Base-by-base conservation (phyloP, 2,329 filamentous ascomycete species). In the Akanthomyces dipterigenus region DNA sequence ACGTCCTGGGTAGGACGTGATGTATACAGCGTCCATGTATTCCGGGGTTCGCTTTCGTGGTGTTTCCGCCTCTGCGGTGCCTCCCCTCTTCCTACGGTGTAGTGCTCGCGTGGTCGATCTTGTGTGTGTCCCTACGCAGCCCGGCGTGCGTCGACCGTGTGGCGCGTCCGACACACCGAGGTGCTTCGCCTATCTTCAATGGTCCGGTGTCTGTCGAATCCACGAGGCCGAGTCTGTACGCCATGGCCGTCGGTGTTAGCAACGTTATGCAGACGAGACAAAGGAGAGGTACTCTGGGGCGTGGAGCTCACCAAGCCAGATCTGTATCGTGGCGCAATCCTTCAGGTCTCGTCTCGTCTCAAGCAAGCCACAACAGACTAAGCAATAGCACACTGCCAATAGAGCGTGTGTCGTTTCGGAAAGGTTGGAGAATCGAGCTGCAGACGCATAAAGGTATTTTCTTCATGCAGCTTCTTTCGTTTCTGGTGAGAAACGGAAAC, bases 11-110 rank as follows among this genome's bases (percentile, higher is more conserved):
- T 55, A 59, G 53, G 61, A 64, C 56, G 57, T 60, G 51, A 60
- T 61, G 54, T 61, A 61, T 28, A 64, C 57, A 34, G 48, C 42
- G 58, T 64, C 63, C 61, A 63, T 64, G 36, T 24, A 18, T 31
- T n/a, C n/a, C n/a, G n/a, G n/a, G n/a, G 7, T 40, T 11, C 18
- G 18, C 34, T 40, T 20, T 22, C n/a, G 12, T 12, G 12, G 20
- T 26, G 8, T 18, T 26, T 11, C 8, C 31, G 7, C 31, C 31
- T 11, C 7, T 34, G 31, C 7, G 8, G 31, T 9, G 2, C 31
- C 36, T 40, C 40, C 22, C n/a, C 26, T 56, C 54, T 56, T 57
- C 48, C 56, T 56, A 20, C 14, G 16, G 31, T 12, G 24, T 49
- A 7, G 24, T 12, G 14, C 46, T 38, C 36, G 36, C 16, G 36